Conservation (phyloP, 1,284 basidiomycete species). For the Ustilago nuda region DNA sequence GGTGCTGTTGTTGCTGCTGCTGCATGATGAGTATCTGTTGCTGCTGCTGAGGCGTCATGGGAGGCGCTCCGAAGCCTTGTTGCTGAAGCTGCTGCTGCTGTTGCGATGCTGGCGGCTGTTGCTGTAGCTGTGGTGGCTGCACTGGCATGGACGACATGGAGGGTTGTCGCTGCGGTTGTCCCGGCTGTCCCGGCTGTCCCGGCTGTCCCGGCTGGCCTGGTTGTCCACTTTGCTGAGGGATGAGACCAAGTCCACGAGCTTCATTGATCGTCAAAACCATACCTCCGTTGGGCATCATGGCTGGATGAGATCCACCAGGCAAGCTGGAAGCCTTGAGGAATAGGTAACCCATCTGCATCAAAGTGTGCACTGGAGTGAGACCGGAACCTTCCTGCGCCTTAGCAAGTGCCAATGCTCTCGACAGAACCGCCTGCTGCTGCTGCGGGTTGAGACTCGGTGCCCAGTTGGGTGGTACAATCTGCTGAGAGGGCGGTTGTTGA, state of each 20-base stretch:
- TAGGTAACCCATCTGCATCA: constrained; percentile 64
- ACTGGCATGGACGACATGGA: constrained; percentile 18
- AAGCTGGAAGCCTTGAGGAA: constrained; percentile 61
- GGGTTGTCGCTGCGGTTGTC: constrained; percentile 25
- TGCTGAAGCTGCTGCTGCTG: constrained; percentile 33
- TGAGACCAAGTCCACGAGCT: constrained; percentile 57
- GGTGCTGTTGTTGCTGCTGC: constrained; percentile 38
- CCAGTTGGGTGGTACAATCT: constrained; percentile 55
- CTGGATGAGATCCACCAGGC: constrained; percentile 45
- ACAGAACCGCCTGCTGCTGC: constrained; percentile 62
- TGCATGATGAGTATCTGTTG: constrained; percentile 35
- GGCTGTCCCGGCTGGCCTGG: constrained; percentile 26
- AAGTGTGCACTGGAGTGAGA: constrained; percentile 55
- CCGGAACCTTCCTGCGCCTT: constrained; percentile 54
- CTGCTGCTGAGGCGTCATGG: constrained; percentile 41
- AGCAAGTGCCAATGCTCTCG: constrained; percentile 54
- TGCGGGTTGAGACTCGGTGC: constrained; percentile 54
- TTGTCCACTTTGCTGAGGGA: constrained; percentile 49
- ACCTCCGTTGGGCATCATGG: constrained; percentile 55
- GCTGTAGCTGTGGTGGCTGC: constrained; percentile 13
- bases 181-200: constrained; percentile 12
- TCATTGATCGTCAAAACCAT: constrained; percentile 64
- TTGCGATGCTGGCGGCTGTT: constrained; percentile 27
- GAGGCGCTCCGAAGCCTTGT: constrained; percentile 11
- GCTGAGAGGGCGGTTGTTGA: constrained; percentile 24